phyloP scores from a whole-genome alignment of 495 filamentous ascomycete species.

The Emericellopsis terricola region DNA sequence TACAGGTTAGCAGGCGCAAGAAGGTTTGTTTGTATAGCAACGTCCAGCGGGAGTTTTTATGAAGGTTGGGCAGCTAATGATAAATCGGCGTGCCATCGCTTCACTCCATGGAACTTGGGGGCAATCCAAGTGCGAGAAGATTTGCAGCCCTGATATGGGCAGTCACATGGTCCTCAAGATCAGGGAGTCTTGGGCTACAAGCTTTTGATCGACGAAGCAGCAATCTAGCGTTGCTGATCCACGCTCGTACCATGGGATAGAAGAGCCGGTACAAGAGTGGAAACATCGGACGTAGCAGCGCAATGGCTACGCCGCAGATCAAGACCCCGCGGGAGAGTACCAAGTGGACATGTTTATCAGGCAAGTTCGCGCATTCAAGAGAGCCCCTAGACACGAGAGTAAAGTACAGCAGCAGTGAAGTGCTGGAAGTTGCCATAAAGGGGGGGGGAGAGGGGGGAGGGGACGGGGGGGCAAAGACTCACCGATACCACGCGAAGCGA shows the following conservation, averaged over 20 bases:
- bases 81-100: slow-evolving; percentile 23
- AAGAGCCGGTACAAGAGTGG: slow-evolving; percentile 52
- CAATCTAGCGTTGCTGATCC: slow-evolving; percentile 57
- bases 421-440: slow-evolving; percentile 43
- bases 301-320: slow-evolving; percentile 61
- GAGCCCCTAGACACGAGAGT: slow-evolving; percentile 68
- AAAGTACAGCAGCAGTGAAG: slow-evolving; percentile 67
- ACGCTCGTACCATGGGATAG: slow-evolving; percentile 43
- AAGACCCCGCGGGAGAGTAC: slow-evolving; percentile 68
- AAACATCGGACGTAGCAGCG: slow-evolving; percentile 51
- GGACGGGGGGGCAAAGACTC: slow-evolving; percentile 52
- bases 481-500: slow-evolving; percentile 99
- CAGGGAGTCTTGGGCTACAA: slow-evolving; percentile 34
- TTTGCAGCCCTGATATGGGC: slow-evolving; percentile 31
- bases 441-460: slow-evolving; percentile 20
- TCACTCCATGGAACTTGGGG: slow-evolving; percentile 36
- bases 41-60: slow-evolving; percentile 31
- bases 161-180: slow-evolving; percentile 52
- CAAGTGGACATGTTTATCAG: slow-evolving; percentile 67
- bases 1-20: slow-evolving; percentile 61
- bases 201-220: slow-evolving; percentile 31
- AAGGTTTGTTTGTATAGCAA: slow-evolving; percentile 31
- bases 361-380: slow-evolving; percentile 67
- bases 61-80: slow-evolving; percentile 14
- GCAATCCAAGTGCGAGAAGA: slow-evolving; percentile 33